Percentiles rank a stretch among this genome's conserved stretches.
phyloP scores from a whole-genome alignment of 2,329 filamentous ascomycete species.

The Trichoderma arundinaceum region DNA sequence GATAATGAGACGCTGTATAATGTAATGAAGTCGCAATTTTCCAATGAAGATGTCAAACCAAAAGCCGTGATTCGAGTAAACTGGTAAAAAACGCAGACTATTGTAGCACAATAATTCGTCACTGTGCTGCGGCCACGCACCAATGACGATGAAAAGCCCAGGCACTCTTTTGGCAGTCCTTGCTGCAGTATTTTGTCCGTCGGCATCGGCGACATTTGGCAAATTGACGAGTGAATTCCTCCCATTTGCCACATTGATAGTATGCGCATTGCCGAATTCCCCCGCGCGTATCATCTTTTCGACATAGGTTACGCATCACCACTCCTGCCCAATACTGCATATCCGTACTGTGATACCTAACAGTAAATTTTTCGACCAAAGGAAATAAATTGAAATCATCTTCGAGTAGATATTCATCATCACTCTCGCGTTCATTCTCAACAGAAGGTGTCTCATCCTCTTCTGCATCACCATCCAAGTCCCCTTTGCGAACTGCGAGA shows the following conservation, averaged over 20 bases:
- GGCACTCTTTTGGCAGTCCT: conserved; percentile 98
- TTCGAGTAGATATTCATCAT: conserved; percentile 87
- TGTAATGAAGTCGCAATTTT: conserved; percentile 49
- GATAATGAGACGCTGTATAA: conserved; percentile 50
- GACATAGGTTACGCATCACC: conserved; percentile 97
- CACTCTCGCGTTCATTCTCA: conserved; percentile 62
- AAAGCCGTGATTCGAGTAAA: conserved; percentile 32
- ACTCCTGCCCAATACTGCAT: conserved; percentile 99
- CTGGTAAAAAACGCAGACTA: background rate
- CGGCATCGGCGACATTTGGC: conserved; percentile 96
- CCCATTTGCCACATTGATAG: conserved; percentile 98
- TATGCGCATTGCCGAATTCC: conserved; percentile 97
- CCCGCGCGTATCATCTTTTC: conserved; percentile 92
- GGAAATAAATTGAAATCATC: conserved; percentile 99
- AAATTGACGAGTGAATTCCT: conserved; percentile 94
- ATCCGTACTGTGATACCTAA: conserved; percentile 90
- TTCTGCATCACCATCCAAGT: conserved; percentile 78
- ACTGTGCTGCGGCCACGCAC: conserved; percentile 79
- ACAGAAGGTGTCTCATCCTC: conserved; percentile 53
- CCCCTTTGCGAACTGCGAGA: conserved; percentile 85
- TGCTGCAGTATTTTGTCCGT: conserved; percentile 98
- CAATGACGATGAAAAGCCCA: conserved; percentile 99
- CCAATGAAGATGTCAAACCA: conserved; percentile 41
- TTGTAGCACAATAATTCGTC: conserved; percentile 33
- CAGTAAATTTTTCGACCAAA: conserved; percentile 96